Conservation (phyloP, 129 eudicot species). For the Flaveria bidentis region DNA sequence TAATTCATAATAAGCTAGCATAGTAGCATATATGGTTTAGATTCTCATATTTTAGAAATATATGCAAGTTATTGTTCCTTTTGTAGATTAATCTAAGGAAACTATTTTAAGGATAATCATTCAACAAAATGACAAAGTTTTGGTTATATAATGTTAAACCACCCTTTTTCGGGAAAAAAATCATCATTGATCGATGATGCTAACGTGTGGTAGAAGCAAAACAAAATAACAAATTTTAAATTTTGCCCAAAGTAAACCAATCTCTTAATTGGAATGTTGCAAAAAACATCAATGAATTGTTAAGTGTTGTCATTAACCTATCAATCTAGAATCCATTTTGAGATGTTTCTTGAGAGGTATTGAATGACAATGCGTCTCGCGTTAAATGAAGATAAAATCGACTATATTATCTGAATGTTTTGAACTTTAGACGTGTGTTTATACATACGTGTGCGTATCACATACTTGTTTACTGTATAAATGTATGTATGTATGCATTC, state of each 20-base stretch:
- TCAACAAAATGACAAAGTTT: constrained; percentile 7
- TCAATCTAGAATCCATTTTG: too few relatives aligned
- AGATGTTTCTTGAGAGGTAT: too few relatives aligned
- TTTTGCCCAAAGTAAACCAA: constrained; percentile 3
- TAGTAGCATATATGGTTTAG: background rate
- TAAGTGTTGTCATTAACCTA: constrained; percentile 22
- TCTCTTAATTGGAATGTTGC: constrained; percentile 7
- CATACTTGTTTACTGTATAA: background rate
- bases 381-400: background rate
- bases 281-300: constrained; percentile 5
- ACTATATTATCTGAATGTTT: background rate
- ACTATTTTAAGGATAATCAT: constrained; percentile 20
- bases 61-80: constrained; percentile 24
- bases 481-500: background rate
- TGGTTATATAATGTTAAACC: constrained; percentile 18
- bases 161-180: constrained; percentile 7
- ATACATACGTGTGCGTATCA: background rate
- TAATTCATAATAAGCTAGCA: too few relatives aligned
- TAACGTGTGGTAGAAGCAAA: constrained; percentile 36
- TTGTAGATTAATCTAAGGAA: constrained; percentile 22
- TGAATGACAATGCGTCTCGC: background rate
- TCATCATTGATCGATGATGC: constrained; percentile 12
- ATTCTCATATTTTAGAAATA: constrained; percentile 20
- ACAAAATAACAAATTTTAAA: constrained; percentile 1
- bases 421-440: background rate